These are phyloP conservation scores for Fusarium lateritium DNA, from an alignment of 2,329 filamentous ascomycete genomes.

Conservation along the genomic window DNA sequence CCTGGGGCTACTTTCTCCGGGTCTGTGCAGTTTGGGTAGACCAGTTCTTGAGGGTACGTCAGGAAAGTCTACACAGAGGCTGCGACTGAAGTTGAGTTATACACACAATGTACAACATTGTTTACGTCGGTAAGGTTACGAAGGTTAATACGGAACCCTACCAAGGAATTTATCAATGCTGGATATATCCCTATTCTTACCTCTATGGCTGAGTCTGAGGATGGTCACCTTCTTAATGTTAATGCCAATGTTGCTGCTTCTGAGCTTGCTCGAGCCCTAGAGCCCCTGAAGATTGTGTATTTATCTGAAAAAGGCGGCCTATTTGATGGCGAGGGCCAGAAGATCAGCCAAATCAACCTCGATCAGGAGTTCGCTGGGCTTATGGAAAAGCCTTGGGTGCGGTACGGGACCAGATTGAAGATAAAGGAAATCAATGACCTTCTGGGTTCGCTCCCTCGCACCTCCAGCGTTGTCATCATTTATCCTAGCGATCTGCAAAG, in stretches of 20 bases:
- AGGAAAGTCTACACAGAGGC: too few relatives aligned
- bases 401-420: constrained; percentile 94
- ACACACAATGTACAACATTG: too few relatives aligned
- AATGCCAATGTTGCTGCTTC: constrained; percentile 85
- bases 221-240: constrained; percentile 76
- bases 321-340: constrained; percentile 92
- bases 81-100: too few relatives aligned
- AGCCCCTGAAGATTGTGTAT: constrained; percentile 98
- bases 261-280: constrained; percentile 88
- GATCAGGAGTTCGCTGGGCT: constrained; percentile 95
- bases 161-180: constrained; percentile 91
- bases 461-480: constrained; percentile 96
- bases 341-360: constrained; percentile 97
- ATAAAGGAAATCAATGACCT: constrained; percentile 98
- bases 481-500: constrained; percentile 96
- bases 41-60: too few relatives aligned
- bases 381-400: constrained; percentile 95
- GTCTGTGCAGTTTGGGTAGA: neutral
- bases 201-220: constrained; percentile 83
- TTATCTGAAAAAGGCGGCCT: constrained; percentile 98
- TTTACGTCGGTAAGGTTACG: constrained; percentile 95
- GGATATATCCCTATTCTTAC: constrained; percentile 94
- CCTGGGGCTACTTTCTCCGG: neutral
- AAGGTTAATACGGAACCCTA: constrained; percentile 90
- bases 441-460: constrained; percentile 87